These are phyloP conservation scores for Diversispora eburnea DNA, from an alignment of 192 early-diverging fungal species.

Conservation along the genomic window DNA sequence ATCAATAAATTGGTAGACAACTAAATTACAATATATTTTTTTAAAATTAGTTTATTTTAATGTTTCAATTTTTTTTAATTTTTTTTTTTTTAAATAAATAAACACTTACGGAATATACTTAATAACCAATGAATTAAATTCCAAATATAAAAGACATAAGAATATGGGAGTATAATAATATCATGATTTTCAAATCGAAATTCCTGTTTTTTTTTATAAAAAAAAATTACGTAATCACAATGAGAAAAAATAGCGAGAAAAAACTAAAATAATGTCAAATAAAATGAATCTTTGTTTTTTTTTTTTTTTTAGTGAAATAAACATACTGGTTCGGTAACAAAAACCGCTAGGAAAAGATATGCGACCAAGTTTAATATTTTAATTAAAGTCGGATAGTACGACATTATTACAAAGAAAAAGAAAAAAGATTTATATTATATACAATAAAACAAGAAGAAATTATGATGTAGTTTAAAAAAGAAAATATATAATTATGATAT, in stretches of 20 bases:
- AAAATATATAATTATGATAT: no score
- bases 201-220: background rate
- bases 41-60: no score
- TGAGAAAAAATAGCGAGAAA: background rate
- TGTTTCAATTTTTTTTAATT: no score
- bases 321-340: background rate
- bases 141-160: background rate
- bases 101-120: background rate
- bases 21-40: no score
- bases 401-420: background rate
- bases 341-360: background rate
- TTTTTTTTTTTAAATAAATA: no score
- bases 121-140: background rate
- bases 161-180: background rate
- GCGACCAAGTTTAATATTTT: background rate
- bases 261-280: background rate
- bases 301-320: background rate
- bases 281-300: no score
- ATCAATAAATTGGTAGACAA: background rate
- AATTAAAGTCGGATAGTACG: background rate
- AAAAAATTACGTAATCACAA: background rate
- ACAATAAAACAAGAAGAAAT: no score
- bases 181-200: slow-evolving; percentile 1
- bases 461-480: no score
- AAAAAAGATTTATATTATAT: no score